Base-by-base conservation (phyloP, 176 grass and related monocot species). In the Raddia distichophylla region DNA sequence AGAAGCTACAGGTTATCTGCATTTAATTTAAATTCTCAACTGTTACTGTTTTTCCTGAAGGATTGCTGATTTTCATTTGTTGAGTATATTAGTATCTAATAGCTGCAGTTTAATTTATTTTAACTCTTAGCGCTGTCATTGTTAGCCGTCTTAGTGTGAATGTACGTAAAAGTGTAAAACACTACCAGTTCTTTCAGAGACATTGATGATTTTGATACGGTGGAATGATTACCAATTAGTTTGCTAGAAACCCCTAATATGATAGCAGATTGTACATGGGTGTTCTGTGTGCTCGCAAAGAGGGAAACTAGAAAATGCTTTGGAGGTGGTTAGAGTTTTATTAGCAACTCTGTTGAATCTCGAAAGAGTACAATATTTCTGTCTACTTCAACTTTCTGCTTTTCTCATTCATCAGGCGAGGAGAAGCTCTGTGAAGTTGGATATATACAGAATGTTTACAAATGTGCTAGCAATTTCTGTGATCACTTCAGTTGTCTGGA, bases 401-500 rank as follows among this genome's bases (percentile, higher is more conserved):
- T 27, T 27, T 27, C 27, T 27, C 27, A 27, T 27, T 27, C 27
- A 27, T 27, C 27, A 27, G 27, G 27, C 27, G 27, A 27, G 27
- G 27, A 27, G 27, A 27, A 27, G 27, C 27, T 27, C 27, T 27
- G 27, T 27, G 27, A 27, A 27, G 27, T 27, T 27, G 27, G 27
- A 27, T 27, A 27, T 27, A 27, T 27, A 27, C 27, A 27, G 27
- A 27, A 27, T 27, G 27, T 27, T 27, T 62, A 95, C 97, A 56
- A 99, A 99, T 85, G 91, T 89, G 63, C 75, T 99, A 73, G 93
- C 89, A 7, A 64, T 91, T 87, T 89, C 87, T 71, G 97, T 95
- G 42, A 95, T 95, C 85, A 91, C 91, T 84, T 99, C 91, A 59
- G 97, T 99, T 86, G 82, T 87, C 69, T 96, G 97, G 97, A 99